phyloP scores from a whole-genome alignment of 1,284 basidiomycete genomes.

The Rhodotorula sp. region DNA sequence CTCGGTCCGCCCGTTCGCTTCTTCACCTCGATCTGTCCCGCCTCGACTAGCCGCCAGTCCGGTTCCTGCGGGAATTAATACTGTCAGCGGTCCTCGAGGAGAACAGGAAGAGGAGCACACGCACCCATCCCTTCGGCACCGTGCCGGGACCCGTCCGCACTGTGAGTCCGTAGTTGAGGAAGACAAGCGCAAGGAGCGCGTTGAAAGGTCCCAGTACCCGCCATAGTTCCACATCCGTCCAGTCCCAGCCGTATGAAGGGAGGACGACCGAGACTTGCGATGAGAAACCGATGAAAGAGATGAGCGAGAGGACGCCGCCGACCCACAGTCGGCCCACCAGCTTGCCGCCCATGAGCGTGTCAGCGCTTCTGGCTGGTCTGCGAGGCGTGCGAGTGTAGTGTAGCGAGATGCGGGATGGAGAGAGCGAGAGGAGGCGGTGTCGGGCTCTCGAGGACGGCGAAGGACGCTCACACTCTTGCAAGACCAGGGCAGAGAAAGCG shows the following conservation, averaged over 20 bases:
- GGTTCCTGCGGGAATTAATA: slow-evolving; percentile 57
- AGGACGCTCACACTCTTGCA: too few species aligned
- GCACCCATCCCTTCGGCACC: slow-evolving; percentile 78
- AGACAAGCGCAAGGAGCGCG: slow-evolving; percentile 67
- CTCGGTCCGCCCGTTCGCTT: slow-evolving; percentile 72
- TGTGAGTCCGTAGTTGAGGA: slow-evolving; percentile 83
- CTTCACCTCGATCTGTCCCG: slow-evolving; percentile 80
- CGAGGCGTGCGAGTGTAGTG: background rate
- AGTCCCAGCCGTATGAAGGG: slow-evolving; percentile 67
- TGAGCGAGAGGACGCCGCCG: slow-evolving; percentile 66
- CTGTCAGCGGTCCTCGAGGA: background rate
- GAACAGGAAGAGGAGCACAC: slow-evolving; percentile 41
- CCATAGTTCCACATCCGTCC: slow-evolving; percentile 68
- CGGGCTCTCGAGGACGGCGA: background rate
- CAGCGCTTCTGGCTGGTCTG: background rate
- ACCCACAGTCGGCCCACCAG: slow-evolving; percentile 43
- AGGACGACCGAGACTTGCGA: slow-evolving; percentile 85
- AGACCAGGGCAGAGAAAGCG: background rate
- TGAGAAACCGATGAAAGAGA: slow-evolving; percentile 82
- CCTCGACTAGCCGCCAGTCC: slow-evolving; percentile 54
- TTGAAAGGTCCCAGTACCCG: slow-evolving; percentile 62
- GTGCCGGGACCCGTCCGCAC: slow-evolving; percentile 75
- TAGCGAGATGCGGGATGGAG: background rate
- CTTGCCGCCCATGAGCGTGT: slow-evolving; percentile 7
- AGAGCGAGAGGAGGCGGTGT: slow-evolving; percentile 1